Base-by-base conservation (phyloP, 345 rosid species). In the Cardamine occulta region DNA sequence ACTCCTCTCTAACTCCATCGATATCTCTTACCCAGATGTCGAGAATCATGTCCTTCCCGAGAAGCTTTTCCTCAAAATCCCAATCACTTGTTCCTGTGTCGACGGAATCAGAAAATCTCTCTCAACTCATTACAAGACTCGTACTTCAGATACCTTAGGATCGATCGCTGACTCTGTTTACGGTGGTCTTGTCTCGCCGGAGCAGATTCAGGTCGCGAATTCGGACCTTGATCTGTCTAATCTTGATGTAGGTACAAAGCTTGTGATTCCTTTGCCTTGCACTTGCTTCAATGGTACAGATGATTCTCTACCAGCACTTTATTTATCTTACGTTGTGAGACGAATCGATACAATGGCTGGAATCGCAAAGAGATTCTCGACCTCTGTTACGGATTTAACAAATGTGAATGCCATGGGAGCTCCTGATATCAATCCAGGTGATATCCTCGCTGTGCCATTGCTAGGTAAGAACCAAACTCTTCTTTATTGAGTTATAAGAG, bases 351-450 rank as follows among this genome's bases (percentile, higher is more conserved):
- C 93, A 0, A 74, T 94, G 74, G 79, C 84, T 6, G 92, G 86
- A 39, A 86, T 94, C 37, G 98, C 97, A 0, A 82, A 87, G 9
- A 83, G 86, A 52, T 91, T 88, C 62, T 74, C 85, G 3, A 94
- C 98, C 8, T 88, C 90, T 1, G 78, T 94, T 52, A 84, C 95
- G 9, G 98, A 94, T 80, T 89, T 94, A 85, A 94, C 88, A 82
- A 87, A 91, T 78, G 98, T 90, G 48, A 94, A 94, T 78, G 96
- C 96, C 28, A 89, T 91, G 96, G 98, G 98, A 73, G 87, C 86
- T 75, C 64, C 88, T 24, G 84, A 88, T 9, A 83, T 91, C 44
- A 83, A 74, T 55, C 85, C 83, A 7, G 95, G 93, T 8, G 98
- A 94, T 56, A 94, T 94, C 48, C 87, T 94, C 53, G 86, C 96